These are phyloP conservation scores for Torulaspora franciscae DNA, from an alignment of 805 yeast species.

Conservation along the genomic window DNA sequence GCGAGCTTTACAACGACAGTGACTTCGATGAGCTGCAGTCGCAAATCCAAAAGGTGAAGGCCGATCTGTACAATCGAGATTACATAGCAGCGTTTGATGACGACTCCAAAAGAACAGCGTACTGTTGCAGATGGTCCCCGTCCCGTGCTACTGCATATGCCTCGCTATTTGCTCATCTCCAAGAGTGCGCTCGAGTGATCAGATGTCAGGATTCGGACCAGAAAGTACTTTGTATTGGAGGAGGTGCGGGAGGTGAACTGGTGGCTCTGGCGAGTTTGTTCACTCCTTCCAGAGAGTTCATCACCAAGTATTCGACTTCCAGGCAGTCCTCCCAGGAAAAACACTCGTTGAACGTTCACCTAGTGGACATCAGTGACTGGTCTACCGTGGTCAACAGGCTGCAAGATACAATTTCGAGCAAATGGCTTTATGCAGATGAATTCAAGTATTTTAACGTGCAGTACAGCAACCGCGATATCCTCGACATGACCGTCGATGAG, in stretches of 20 bases:
- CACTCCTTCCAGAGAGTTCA: slow-evolving; percentile 33
- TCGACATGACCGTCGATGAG: slow-evolving; percentile 28
- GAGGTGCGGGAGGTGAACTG: slow-evolving; percentile 86
- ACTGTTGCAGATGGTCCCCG: slow-evolving; percentile 82
- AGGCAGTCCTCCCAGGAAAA: slow-evolving; percentile 3
- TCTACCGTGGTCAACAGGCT: slow-evolving; percentile 45
- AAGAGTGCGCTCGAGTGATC: slow-evolving; percentile 25
- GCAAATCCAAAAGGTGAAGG: slow-evolving; percentile 62
- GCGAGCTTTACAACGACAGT: slow-evolving; percentile 24
- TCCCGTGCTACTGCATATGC: slow-evolving; percentile 72
- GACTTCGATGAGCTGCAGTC: slow-evolving; percentile 17
- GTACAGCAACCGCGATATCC: slow-evolving; percentile 38
- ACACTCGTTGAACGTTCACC: slow-evolving; percentile 42
- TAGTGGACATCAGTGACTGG: slow-evolving; percentile 84
- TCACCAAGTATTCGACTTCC: slow-evolving; percentile 15
- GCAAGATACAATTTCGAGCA: slow-evolving; percentile 40
- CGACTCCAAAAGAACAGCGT: slow-evolving; percentile 64
- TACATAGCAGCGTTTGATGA: slow-evolving; percentile 64
- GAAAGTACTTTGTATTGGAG: slow-evolving; percentile 65
- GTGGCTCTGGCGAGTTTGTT: slow-evolving; percentile 58
- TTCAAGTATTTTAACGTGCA: slow-evolving; percentile 32
- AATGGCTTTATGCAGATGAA: slow-evolving; percentile 49
- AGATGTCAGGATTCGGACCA: slow-evolving; percentile 19
- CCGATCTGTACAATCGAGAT: slow-evolving; percentile 63
- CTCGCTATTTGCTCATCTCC: slow-evolving; percentile 54